phyloP scores from a whole-genome alignment of 2,329 filamentous ascomycete species.

The Trichoderma cornu-damae region DNA sequence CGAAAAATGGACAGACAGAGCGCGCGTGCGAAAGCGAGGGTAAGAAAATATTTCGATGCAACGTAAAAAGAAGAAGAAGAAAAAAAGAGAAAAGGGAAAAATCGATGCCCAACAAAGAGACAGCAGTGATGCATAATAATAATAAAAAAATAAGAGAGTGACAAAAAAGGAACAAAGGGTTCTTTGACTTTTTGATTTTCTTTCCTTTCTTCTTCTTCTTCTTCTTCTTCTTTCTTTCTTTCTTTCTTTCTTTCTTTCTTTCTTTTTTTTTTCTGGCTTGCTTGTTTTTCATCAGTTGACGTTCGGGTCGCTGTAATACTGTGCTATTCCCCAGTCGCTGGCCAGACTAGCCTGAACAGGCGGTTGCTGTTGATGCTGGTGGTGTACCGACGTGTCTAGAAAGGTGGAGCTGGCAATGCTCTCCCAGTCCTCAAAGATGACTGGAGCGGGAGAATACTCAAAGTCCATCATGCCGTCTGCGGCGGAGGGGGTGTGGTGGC shows the following conservation, averaged over 20 bases:
- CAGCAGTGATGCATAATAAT: background rate
- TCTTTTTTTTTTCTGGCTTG: background rate
- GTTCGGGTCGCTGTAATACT: constrained; percentile 32
- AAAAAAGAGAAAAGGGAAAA: too few relatives aligned
- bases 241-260: background rate
- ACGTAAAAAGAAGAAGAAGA: too few relatives aligned
- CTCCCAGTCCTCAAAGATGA: constrained; percentile 41
- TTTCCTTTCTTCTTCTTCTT: background rate
- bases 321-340: constrained; percentile 33
- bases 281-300: constrained; percentile 28
- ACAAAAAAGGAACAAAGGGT: too few relatives aligned
- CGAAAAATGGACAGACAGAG: background rate
- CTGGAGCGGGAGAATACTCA: constrained; percentile 37
- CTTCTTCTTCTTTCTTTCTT: constrained; percentile 6
- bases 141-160: constrained; percentile 19
- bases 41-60: constrained; percentile 16
- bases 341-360: constrained; percentile 5
- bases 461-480: constrained; percentile 40
- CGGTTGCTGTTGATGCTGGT: constrained; percentile 23
- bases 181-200: background rate
- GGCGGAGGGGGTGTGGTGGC: constrained; percentile 24
- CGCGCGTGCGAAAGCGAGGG: background rate
- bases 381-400: constrained; percentile 30
- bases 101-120: constrained; percentile 2
- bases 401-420: constrained; percentile 34